Conservation (phyloP, 2,329 filamentous ascomycete genomes). For the Sporothrix euskadiensis region DNA sequence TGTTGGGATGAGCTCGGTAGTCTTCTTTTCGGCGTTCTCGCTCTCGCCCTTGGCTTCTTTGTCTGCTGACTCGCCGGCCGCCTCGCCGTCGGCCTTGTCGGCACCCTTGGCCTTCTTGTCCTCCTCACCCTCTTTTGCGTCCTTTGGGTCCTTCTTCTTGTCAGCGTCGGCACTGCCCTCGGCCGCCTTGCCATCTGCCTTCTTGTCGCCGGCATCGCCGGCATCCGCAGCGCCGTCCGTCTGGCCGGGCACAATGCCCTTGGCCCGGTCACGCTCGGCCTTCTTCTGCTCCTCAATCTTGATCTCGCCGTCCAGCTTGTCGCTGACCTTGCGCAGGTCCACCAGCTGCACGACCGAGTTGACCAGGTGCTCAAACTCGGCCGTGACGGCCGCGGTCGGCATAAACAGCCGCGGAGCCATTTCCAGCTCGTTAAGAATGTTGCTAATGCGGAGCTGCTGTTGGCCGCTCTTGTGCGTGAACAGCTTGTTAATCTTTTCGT, state of each 20-base stretch:
- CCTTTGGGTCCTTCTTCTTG: conserved; percentile 14
- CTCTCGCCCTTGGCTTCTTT: conserved; percentile 32
- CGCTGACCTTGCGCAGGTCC: conserved; percentile 70
- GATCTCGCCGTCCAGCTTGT: conserved; percentile 75
- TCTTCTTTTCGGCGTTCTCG: conserved; percentile 28
- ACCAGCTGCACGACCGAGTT: conserved; percentile 67
- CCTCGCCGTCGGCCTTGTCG: neutral
- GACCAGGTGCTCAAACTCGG: conserved; percentile 70
- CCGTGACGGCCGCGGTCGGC: conserved; percentile 70
- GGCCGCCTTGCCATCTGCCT: neutral
- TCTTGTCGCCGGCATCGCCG: conserved; percentile 4
- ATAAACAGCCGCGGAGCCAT: conserved; percentile 70
- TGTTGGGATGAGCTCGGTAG: conserved; percentile 24
- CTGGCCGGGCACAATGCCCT: conserved; percentile 29
- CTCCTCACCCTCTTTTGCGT: neutral
- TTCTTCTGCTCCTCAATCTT: conserved; percentile 60
- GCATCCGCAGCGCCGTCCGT: conserved; percentile 31
- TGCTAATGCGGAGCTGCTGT: conserved; percentile 73
- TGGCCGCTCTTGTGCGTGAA: conserved; percentile 74
- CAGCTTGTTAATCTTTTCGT: conserved; percentile 76
- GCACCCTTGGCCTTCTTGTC: neutral
- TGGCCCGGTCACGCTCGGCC: conserved; percentile 51
- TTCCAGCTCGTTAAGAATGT: conserved; percentile 70
- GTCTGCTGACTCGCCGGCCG: conserved; percentile 1
- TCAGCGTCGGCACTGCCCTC: conserved; percentile 13